These are phyloP conservation scores for Graphium sp. DNA, from an alignment of 2,329 filamentous ascomycete species.

Conservation along the genomic window DNA sequence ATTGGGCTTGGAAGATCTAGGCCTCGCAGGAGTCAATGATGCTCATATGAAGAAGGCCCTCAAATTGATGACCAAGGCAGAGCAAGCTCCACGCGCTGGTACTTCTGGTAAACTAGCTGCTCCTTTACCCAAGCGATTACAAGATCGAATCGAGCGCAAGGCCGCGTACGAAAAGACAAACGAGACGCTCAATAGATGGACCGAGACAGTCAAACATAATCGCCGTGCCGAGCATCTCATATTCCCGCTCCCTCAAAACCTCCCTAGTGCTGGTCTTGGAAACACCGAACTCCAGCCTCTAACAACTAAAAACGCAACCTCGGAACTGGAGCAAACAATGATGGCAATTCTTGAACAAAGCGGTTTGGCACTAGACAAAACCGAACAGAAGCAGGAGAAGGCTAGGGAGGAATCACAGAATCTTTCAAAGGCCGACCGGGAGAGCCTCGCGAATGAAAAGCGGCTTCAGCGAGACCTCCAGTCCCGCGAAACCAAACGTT, in stretches of 20 bases:
- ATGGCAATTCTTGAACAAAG: conserved; percentile 81
- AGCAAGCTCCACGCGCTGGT: conserved; percentile 28
- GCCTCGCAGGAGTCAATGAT: conserved; percentile 54
- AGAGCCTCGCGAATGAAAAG: conserved; percentile 55
- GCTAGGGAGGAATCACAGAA: conserved; percentile 57
- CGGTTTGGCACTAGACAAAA: conserved; percentile 43
- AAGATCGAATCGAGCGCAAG: conserved; percentile 66
- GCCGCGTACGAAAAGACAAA: conserved; percentile 85
- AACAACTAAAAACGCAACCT: conserved; percentile 46
- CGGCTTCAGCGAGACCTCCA: conserved; percentile 69
- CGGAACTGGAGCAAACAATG: conserved; percentile 73
- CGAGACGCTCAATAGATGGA: conserved; percentile 79
- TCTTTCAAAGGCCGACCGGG: conserved; percentile 54
- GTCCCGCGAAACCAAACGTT: conserved; percentile 74
- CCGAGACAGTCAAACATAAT: conserved; percentile 88
- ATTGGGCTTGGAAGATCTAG: conserved; percentile 60
- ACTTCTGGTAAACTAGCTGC: conserved; percentile 56
- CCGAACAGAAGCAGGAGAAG: conserved; percentile 35
- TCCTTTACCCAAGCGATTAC: conserved; percentile 70
- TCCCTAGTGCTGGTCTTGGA: conserved; percentile 40
- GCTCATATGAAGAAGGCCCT: conserved; percentile 62
- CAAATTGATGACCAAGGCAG: conserved; percentile 53
- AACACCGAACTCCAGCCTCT: conserved; percentile 50
- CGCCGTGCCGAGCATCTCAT: conserved; percentile 77
- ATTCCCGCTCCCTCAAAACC: conserved; percentile 68